Evolutionary conservation across 768 basidiomycete genomes (phyloP).

Genomic region (Russula olivacea): DNA sequence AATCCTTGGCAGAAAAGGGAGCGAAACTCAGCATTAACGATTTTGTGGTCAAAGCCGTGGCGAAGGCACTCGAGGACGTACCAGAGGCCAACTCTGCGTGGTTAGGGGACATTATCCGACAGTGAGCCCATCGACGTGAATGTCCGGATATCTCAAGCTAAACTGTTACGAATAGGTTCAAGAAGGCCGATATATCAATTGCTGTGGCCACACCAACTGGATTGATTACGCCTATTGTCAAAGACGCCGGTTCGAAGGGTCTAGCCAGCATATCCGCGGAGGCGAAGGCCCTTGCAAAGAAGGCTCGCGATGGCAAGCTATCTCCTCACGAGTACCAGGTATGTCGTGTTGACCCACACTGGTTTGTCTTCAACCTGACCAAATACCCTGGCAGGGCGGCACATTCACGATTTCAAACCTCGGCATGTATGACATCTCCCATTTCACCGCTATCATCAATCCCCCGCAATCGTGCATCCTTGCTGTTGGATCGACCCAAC

Average conservation of each 20-base stretch:
- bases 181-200: slow-evolving; percentile 94
- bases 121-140: slow-evolving; percentile 48
- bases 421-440: slow-evolving; percentile 93
- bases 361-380: neutral
- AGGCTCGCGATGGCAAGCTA: slow-evolving; percentile 95
- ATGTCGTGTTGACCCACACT: slow-evolving; percentile 16
- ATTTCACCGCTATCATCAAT: slow-evolving; percentile 99
- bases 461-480: slow-evolving; percentile 97
- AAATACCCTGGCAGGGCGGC: slow-evolving; percentile 57
- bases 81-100: slow-evolving; percentile 98
- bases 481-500: slow-evolving; percentile 82
- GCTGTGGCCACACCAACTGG: slow-evolving; percentile 96
- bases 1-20: slow-evolving; percentile 72
- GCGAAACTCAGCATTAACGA: slow-evolving; percentile 97
- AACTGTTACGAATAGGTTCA: slow-evolving; percentile 53
- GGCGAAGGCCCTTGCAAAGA: slow-evolving; percentile 87
- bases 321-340: slow-evolving; percentile 96
- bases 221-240: slow-evolving; percentile 95
- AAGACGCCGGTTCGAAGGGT: slow-evolving; percentile 88
- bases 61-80: slow-evolving; percentile 87
- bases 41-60: slow-evolving; percentile 93
- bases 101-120: slow-evolving; percentile 92
- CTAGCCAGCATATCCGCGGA: slow-evolving; percentile 89
- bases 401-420: slow-evolving; percentile 99
- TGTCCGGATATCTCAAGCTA: neutral